These are phyloP conservation scores for Annulohypoxylon moriforme DNA, from an alignment of 495 filamentous ascomycete species.

Conservation along the genomic window DNA sequence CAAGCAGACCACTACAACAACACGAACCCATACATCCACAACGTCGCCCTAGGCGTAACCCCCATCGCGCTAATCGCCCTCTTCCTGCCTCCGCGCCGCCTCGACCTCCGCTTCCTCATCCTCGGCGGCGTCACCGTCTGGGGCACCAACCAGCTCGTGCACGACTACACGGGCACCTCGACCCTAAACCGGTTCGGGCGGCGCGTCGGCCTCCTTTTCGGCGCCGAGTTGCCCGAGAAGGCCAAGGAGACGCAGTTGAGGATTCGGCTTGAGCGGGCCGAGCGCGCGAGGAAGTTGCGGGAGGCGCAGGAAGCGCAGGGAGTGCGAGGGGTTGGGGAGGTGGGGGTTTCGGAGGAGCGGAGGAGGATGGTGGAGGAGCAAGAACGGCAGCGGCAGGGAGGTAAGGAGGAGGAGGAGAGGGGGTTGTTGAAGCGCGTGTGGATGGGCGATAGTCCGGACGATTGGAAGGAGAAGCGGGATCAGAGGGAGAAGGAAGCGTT, in stretches of 20 bases:
- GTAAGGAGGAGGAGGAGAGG: conserved; percentile 51
- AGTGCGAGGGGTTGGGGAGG: background rate
- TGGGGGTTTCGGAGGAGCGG: conserved; percentile 16
- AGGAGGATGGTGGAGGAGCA: conserved; percentile 43
- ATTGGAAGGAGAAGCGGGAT: conserved; percentile 79
- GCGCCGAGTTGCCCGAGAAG: conserved; percentile 62
- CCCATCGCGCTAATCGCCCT: conserved; percentile 76
- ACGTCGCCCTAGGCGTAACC: conserved; percentile 70
- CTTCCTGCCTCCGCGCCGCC: conserved; percentile 81
- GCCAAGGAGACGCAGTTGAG: conserved; percentile 65
- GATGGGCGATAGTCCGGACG: conserved; percentile 71
- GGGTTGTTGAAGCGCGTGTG: conserved; percentile 66
- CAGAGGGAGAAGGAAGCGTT: conserved; percentile 76
- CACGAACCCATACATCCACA: conserved; percentile 67
- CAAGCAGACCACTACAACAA: conserved; percentile 33
- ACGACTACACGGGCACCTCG: conserved; percentile 67
- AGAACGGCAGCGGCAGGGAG: conserved; percentile 42
- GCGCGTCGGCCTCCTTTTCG: conserved; percentile 37
- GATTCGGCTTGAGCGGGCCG: conserved; percentile 58
- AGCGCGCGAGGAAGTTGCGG: conserved; percentile 51
- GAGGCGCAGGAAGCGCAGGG: conserved; percentile 47
- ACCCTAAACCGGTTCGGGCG: conserved; percentile 58
- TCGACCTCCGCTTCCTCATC: conserved; percentile 74
- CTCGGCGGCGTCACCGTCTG: conserved; percentile 68
- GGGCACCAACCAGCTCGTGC: conserved; percentile 73